phyloP scores from a whole-genome alignment of 352 stramenopile genomes.

The Pythium insidiosum region DNA sequence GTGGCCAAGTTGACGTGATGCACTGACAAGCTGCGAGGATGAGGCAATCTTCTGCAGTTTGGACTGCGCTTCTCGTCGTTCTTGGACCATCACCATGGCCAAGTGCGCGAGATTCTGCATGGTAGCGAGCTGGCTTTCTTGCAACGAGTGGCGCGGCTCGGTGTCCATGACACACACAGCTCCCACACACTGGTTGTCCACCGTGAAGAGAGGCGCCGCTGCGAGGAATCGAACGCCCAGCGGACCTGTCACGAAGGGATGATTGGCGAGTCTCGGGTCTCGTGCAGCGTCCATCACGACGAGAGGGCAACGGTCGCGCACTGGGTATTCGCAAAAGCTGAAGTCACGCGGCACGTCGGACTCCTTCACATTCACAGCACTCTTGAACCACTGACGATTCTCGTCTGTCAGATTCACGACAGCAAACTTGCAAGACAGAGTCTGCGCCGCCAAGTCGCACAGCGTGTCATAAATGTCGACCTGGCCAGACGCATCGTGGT shows the following conservation, averaged over 20 bases:
- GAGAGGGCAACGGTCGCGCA: constrained; percentile 61
- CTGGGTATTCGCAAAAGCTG: constrained; percentile 78
- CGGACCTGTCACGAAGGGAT: constrained; percentile 86
- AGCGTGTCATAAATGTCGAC: constrained; percentile 84
- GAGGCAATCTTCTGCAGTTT: constrained; percentile 30
- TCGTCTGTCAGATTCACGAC: constrained; percentile 88
- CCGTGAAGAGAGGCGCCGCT: constrained; percentile 87
- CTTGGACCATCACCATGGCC: constrained; percentile 83
- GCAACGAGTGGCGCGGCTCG: constrained; percentile 46
- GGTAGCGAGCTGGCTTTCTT: constrained; percentile 69
- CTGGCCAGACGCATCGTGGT: constrained; percentile 24
- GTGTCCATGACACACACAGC: constrained; percentile 77
- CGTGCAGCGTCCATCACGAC: constrained; percentile 85
- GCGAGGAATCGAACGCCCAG: constrained; percentile 92
- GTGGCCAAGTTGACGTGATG: constrained; percentile 9
- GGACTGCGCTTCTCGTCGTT: constrained; percentile 60
- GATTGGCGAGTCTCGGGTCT: constrained; percentile 85
- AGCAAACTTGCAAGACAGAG: constrained; percentile 68
- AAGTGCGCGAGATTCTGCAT: constrained; percentile 83
- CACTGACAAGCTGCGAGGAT: constrained; percentile 40
- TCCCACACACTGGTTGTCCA: constrained; percentile 69
- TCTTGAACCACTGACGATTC: constrained; percentile 95
- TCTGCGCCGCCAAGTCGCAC: constrained; percentile 69
- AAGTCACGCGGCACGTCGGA: constrained; percentile 77
- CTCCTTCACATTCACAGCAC: constrained; percentile 67